phyloP scores from a whole-genome alignment of 352 stramenopile genomes.

The Pythium aristosporum region DNA sequence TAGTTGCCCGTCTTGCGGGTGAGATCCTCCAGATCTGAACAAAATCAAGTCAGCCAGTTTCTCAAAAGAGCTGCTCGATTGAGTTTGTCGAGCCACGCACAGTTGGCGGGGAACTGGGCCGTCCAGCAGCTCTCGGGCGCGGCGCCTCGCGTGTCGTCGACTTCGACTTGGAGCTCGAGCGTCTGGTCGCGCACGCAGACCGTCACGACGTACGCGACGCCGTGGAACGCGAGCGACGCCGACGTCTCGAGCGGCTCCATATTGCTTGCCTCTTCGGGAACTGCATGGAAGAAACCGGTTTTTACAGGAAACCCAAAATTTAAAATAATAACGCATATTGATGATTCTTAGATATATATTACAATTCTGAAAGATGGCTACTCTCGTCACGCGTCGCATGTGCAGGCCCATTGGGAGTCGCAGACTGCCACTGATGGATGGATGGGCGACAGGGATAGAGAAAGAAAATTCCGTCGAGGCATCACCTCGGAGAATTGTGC shows the following conservation, averaged over 20 bases:
- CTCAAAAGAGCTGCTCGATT: background rate
- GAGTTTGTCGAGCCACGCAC: constrained; percentile 15
- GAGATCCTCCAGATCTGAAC: constrained; percentile 86
- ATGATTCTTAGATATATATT: too few relatives aligned
- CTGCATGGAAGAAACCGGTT: constrained; percentile 7
- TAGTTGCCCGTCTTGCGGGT: constrained; percentile 93
- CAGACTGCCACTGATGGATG: too few relatives aligned
- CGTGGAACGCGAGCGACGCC: constrained; percentile 65
- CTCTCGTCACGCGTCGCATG: too few relatives aligned
- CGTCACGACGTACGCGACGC: constrained; percentile 71
- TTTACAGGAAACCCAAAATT: background rate
- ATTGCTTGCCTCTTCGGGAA: background rate
- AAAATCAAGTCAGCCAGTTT: background rate
- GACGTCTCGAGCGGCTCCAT: constrained; percentile 70
- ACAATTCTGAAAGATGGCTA: too few relatives aligned
- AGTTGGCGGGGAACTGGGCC: constrained; percentile 52
- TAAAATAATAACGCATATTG: too few relatives aligned
- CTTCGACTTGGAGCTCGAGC: constrained; percentile 71
- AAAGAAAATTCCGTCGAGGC: too few relatives aligned
- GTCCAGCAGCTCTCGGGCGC: constrained; percentile 45
- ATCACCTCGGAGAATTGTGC: too few relatives aligned
- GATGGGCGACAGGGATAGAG: too few relatives aligned
- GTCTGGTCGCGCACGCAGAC: constrained; percentile 54
- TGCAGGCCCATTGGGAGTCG: too few relatives aligned
- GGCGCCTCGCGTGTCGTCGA: constrained; percentile 35